These are phyloP conservation scores for Solanum megistacrolobum DNA, from an alignment of 257 asterid species.

Conservation along the genomic window DNA sequence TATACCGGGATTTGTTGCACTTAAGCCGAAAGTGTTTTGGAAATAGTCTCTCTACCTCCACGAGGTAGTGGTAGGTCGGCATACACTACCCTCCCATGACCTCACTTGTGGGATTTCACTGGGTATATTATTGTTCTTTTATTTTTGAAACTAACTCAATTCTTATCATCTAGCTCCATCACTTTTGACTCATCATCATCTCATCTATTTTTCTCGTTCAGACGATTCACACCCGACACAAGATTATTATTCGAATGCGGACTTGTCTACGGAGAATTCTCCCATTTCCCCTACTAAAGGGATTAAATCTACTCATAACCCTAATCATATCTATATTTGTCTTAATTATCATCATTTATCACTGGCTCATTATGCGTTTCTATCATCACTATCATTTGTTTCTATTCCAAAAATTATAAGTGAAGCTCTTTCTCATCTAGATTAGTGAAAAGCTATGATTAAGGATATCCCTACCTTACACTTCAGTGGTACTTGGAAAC, in stretches of 20 bases:
- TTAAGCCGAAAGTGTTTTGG: no score
- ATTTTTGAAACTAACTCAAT: not conserved
- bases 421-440: not conserved
- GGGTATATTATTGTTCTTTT: not conserved
- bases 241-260: not conserved
- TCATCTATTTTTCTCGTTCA: not conserved
- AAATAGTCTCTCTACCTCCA: no score
- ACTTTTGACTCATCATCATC: not conserved
- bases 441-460: not conserved
- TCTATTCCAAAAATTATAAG: not conserved
- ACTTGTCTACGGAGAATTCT: not conserved
- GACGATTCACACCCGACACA: not conserved
- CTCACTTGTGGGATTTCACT: no score
- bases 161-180: not conserved
- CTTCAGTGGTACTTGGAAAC: not conserved
- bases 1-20: no score
- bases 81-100: no score
- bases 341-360: not conserved
- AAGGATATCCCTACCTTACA: not conserved
- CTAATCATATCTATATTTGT: not conserved
- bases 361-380: not conserved
- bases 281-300: not conserved
- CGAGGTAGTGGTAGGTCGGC: no score
- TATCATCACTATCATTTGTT: not conserved
- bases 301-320: not conserved